Conservation (phyloP, 2,329 filamentous ascomycete genomes). For the Apiospora phragmitis region DNA sequence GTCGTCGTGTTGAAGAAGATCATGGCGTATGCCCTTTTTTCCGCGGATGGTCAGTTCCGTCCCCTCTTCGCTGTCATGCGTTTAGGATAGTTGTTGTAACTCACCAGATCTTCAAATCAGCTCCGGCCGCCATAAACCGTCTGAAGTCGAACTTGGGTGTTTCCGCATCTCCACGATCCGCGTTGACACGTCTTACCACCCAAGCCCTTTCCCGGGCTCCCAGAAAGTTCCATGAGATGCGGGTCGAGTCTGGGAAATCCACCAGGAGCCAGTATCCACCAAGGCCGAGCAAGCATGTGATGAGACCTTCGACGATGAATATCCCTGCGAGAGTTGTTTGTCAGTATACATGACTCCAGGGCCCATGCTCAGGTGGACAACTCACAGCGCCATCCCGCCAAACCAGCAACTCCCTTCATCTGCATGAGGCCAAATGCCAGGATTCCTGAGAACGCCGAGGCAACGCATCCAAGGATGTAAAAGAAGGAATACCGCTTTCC, state of each 20-base stretch:
- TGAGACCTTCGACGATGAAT: constrained; percentile 44
- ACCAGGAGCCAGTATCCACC: constrained; percentile 45
- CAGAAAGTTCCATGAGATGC: constrained; percentile 41
- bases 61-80: too few relatives aligned
- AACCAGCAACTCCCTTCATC: constrained; percentile 54
- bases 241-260: constrained; percentile 49
- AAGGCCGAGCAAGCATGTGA: constrained; percentile 51
- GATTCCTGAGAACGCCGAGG: constrained; percentile 67
- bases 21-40: constrained; percentile 57
- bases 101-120: constrained; percentile 18
- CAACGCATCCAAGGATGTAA: constrained; percentile 67
- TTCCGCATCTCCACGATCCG: constrained; percentile 47
- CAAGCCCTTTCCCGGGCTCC: constrained; percentile 38
- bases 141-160: constrained; percentile 45
- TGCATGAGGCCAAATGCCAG: constrained; percentile 71
- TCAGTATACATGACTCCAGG: constrained; percentile 38
- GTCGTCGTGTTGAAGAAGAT: constrained; percentile 69
- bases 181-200: constrained; percentile 40
- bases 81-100: background rate
- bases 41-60: constrained; percentile 40
- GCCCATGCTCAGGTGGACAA: constrained; percentile 35
- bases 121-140: constrained; percentile 36
- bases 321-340: background rate
- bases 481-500: constrained; percentile 70
- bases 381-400: constrained; percentile 68